Conservation (phyloP, 805 yeast species). For the Candida sonorensis region DNA sequence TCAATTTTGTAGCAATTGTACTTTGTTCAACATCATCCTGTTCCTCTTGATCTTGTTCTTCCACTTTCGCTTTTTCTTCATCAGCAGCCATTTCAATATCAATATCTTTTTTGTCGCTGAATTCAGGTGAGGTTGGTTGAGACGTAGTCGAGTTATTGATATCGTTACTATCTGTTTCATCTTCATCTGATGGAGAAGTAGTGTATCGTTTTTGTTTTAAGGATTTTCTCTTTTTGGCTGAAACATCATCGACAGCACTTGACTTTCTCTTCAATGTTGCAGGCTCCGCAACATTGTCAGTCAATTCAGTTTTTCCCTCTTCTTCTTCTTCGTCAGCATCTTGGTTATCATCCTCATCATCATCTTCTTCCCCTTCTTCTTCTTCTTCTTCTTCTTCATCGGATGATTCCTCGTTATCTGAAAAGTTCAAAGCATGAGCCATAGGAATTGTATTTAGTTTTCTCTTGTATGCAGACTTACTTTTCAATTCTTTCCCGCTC, state of each 20-base stretch:
- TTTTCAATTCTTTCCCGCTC: too few species aligned
- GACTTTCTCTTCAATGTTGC: slow-evolving; percentile 1
- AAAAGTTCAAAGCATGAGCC: slow-evolving; percentile 47
- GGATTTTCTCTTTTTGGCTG: slow-evolving; percentile 9
- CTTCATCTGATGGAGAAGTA: slow-evolving; percentile 17
- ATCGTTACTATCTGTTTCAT: slow-evolving; percentile 7
- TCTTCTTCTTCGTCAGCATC: slow-evolving; percentile 20
- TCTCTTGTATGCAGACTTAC: too few species aligned
- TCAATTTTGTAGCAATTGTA: too few species aligned
- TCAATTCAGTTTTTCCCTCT: too few species aligned
- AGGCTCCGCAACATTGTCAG: too few species aligned
- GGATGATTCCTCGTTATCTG: slow-evolving; percentile 25
- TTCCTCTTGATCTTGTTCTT: slow-evolving; percentile 6
- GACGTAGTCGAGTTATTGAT: slow-evolving; percentile 10
- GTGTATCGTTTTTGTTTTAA: slow-evolving; percentile 6
- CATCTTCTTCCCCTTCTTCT: slow-evolving; percentile 12
- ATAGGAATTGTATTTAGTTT: slow-evolving; percentile 36
- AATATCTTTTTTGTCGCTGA: slow-evolving; percentile 3
- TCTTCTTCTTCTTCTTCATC: slow-evolving; percentile 18
- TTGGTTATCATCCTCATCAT: slow-evolving; percentile 3
- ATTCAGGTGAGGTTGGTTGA: slow-evolving; percentile 21
- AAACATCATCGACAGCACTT: background rate
- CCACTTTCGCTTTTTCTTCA: slow-evolving; percentile 16
- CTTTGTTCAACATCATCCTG: slow-evolving; percentile 1
- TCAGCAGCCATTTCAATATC: slow-evolving; percentile 21